Evolutionary conservation across 1,139 yeast species (phyloP).

Genomic region (Hanseniaspora gamundiae): DNA sequence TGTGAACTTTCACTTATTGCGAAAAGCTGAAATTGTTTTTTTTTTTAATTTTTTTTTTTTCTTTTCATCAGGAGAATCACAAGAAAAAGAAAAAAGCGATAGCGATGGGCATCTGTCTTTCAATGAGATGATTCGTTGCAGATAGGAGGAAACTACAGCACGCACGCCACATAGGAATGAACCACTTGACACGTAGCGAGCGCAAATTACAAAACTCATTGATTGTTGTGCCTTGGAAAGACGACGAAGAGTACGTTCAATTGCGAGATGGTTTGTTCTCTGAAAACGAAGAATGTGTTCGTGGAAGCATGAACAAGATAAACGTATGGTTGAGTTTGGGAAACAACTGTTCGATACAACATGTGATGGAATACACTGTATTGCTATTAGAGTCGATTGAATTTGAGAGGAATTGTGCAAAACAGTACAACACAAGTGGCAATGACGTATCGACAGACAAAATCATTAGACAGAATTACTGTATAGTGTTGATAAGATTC

Average conservation of each 20-base stretch:
- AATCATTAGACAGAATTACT: conserved; percentile 37
- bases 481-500: conserved; percentile 74
- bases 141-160: no score
- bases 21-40: no score
- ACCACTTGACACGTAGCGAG: neutral
- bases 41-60: no score
- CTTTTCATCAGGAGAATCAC: no score
- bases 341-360: neutral
- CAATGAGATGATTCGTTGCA: no score
- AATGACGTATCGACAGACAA: neutral
- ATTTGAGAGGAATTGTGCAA: neutral
- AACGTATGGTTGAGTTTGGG: neutral
- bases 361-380: conserved; percentile 1
- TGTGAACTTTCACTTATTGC: no score
- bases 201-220: conserved; percentile 1
- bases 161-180: neutral
- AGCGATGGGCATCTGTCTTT: no score
- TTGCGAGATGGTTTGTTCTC: neutral
- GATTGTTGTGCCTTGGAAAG: neutral
- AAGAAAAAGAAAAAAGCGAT: no score
- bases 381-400: neutral
- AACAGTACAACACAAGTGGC: neutral
- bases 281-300: neutral
- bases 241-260: neutral
- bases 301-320: neutral